A percentile compares a stretch with the other conserved stretches of the same genome.
phyloP scores from a whole-genome alignment of 257 asterid genomes.

The Salvia rosmarinus region DNA sequence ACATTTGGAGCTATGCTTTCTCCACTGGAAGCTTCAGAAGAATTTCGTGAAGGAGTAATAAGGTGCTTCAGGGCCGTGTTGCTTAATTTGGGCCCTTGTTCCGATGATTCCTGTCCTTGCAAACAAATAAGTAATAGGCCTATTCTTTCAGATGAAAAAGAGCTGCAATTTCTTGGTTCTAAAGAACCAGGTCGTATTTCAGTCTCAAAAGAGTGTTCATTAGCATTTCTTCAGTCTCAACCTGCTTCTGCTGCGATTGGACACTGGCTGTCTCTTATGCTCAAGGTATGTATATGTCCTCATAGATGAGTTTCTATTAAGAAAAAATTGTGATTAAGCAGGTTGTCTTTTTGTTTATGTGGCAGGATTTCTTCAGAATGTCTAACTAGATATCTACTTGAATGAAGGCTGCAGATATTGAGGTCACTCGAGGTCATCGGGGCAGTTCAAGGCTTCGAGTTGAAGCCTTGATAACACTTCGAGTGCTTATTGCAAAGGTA shows the following conservation, averaged over 20 bases:
- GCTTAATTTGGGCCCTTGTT: conserved; percentile 65
- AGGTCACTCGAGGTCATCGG: conserved; percentile 81
- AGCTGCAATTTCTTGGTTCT: conserved; percentile 40
- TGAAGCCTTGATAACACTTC: conserved; percentile 75
- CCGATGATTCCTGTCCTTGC: conserved; percentile 72
- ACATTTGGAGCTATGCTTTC: conserved; percentile 81
- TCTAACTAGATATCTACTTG: conserved; percentile 45
- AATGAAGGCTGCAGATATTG: conserved; percentile 93
- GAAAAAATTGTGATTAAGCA: conserved; percentile 17
- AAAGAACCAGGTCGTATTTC: conserved; percentile 36
- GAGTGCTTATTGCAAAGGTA: conserved; percentile 91
- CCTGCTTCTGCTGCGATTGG: conserved; percentile 93
- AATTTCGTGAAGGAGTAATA: conserved; percentile 85
- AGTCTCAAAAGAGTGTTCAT: conserved; percentile 58
- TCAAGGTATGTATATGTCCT: conserved; percentile 64
- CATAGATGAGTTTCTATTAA: conserved; percentile 27
- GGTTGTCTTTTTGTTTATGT: conserved; percentile 14
- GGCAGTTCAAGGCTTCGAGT: conserved; percentile 88
- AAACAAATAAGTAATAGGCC: conserved; percentile 54
- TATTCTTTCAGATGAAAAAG: conserved; percentile 46
- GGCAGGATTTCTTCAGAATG: conserved; percentile 21
- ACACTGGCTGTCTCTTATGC: conserved; percentile 95
- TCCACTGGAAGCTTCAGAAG: conserved; percentile 90
- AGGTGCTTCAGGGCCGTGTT: conserved; percentile 82
- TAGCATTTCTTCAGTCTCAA: conserved; percentile 88